Evolutionary conservation across 192 early-diverging fungal genomes (phyloP).

Genomic region (Umbelopsis sp.): DNA sequence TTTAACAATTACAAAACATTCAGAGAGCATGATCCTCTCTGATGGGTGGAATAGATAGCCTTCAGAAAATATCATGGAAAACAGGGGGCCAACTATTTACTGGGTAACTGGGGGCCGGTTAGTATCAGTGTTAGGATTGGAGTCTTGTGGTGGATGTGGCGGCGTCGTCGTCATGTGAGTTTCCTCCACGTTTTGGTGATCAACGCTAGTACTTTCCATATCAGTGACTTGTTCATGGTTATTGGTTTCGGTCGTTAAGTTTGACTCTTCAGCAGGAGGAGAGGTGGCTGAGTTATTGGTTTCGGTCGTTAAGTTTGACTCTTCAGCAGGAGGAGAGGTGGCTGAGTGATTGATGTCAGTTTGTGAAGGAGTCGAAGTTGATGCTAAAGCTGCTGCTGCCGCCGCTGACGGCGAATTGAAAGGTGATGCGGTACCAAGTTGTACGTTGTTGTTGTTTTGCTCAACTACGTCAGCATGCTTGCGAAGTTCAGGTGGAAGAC

Average conservation of each 20-base stretch:
- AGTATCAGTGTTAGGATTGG: too few relatives aligned
- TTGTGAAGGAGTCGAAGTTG: neutral
- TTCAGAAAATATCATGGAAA: too few relatives aligned
- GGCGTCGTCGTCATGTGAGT: neutral
- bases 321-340: neutral
- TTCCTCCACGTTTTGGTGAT: neutral
- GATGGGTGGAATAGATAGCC: too few relatives aligned
- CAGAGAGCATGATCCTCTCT: too few relatives aligned
- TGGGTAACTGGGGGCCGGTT: too few relatives aligned
- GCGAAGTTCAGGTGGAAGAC: slow-evolving; percentile 17
- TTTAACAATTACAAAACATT: too few relatives aligned
- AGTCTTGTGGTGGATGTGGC: neutral
- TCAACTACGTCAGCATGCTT: neutral
- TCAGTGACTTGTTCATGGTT: neutral
- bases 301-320: neutral
- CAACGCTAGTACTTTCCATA: neutral
- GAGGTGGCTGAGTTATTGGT: too few relatives aligned
- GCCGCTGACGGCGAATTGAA: neutral
- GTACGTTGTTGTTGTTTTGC: neutral
- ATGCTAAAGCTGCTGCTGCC: neutral
- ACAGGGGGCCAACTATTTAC: too few relatives aligned
- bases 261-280: neutral
- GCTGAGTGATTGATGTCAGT: neutral
- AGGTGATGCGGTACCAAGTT: neutral
- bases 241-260: neutral